These are phyloP conservation scores for Geotrichum fermentans DNA, from an alignment of 1,139 yeast genomes.

Conservation along the genomic window DNA sequence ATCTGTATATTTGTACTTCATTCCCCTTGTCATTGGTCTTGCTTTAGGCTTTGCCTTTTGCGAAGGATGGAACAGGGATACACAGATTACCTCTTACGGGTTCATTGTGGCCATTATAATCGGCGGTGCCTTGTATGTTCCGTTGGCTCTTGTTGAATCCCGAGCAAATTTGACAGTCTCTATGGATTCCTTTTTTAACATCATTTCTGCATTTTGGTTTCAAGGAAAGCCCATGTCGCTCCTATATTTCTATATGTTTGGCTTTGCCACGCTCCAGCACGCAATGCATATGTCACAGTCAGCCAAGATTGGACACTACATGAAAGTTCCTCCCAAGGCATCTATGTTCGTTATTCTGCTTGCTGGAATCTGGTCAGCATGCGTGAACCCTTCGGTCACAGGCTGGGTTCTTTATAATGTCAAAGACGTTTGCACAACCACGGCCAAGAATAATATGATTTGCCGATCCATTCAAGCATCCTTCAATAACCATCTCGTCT, in stretches of 20 bases:
- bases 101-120: slow-evolving; percentile 46
- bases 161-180: slow-evolving; percentile 45
- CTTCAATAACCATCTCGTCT: slow-evolving; percentile 47
- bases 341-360: slow-evolving; percentile 45
- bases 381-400: slow-evolving; percentile 36
- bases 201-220: slow-evolving; percentile 47
- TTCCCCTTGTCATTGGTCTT: slow-evolving; percentile 40
- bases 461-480: slow-evolving; percentile 42
- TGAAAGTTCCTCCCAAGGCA: slow-evolving; percentile 34
- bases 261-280: slow-evolving; percentile 47
- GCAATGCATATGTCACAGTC: slow-evolving; percentile 46
- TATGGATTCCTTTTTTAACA: slow-evolving; percentile 47
- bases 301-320: slow-evolving; percentile 48
- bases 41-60: slow-evolving; percentile 32
- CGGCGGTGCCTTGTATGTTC: slow-evolving; percentile 45
- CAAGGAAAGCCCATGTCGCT: slow-evolving; percentile 50
- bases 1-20: slow-evolving; percentile 47
- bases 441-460: slow-evolving; percentile 40
- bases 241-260: slow-evolving; percentile 46
- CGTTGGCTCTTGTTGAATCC: slow-evolving; percentile 45
- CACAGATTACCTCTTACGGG: slow-evolving; percentile 46
- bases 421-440: slow-evolving; percentile 42
- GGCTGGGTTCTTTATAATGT: slow-evolving; percentile 43
- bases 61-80: slow-evolving; percentile 30
- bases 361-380: slow-evolving; percentile 35